Base-by-base conservation (phyloP, 2,329 filamentous ascomycete species). In the Fusarium nanum region DNA sequence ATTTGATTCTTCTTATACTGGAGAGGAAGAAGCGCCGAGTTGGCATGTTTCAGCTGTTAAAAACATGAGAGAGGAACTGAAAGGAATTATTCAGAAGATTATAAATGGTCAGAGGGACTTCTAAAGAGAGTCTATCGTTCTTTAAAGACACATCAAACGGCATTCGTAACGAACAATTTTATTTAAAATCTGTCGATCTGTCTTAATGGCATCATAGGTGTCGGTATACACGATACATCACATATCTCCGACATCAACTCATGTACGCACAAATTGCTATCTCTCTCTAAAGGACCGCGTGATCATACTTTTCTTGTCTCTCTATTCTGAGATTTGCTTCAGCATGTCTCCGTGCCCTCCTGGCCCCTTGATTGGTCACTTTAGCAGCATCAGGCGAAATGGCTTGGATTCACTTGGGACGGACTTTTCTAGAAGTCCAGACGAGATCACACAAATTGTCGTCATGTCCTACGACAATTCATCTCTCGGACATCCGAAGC, bases 11-110 rank as follows among this genome's bases (percentile, higher is more conserved):
- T 54, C 32, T 11, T 42, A 22, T 23, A 25, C n/a, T 0, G 12
- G 52, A 2, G 27, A 54, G 4, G 40, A 57, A 1, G 52, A 56
- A 11, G 4, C 20, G 3, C n/a, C 49, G 0, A 27, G n/a, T 32
- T 69, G 67, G 67, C 57, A 67, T 45, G 44, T 46, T 6, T 49
- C 53, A 12, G 61, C 44, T 2, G 49, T 67, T 25, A 40, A 32
- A 9, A 63, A 55, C 18, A 69, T 69, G 67, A 57, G 34, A 4
- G 56, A 58, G 6, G 67, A 69, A 28, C 25, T 69, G 20, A 56
- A 67, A 23, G 52, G 8, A 2, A 67, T 70, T 3, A 52, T 67
- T 1, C 32, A 62, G n/a, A 70, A 52, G n/a, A 54, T 69, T 1
- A 63, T 45, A n/a, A 70, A 48, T 9, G 22, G 40, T 0, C 56